A percentile compares a stretch with the other conserved stretches of the same genome.
phyloP scores from a whole-genome alignment of 2,329 filamentous ascomycete species.

The Didymella keratinophila region DNA sequence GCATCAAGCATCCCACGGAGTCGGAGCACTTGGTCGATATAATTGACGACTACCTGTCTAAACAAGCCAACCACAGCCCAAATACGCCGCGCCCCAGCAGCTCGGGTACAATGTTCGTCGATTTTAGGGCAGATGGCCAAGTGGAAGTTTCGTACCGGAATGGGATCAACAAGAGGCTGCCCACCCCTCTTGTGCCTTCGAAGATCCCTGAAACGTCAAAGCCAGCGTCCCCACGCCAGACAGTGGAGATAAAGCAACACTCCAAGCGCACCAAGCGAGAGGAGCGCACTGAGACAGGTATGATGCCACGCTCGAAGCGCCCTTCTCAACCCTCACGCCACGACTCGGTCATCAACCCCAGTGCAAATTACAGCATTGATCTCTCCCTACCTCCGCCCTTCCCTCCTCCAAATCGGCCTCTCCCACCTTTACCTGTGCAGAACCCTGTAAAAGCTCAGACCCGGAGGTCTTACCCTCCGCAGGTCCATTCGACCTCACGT shows the following conservation, averaged over 20 bases:
- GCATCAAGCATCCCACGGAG: background rate
- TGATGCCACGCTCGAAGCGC: background rate
- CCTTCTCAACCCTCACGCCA: constrained; percentile 1
- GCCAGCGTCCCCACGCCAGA: background rate
- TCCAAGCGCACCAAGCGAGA: background rate
- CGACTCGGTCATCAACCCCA: constrained; percentile 5
- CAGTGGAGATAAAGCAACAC: background rate
- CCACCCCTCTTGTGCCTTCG: constrained; percentile 8
- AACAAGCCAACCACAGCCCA: background rate
- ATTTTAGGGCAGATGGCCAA: constrained; percentile 24
- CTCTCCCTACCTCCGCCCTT: background rate
- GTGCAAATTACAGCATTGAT: background rate
- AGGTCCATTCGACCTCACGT: constrained; percentile 3
- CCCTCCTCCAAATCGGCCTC: background rate
- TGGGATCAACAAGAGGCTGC: constrained; percentile 17
- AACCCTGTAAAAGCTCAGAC: background rate
- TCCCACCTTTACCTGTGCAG: background rate
- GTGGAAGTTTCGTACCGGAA: constrained; percentile 16
- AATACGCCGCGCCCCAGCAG: background rate
- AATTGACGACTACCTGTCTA: constrained; percentile 31
- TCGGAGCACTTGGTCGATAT: constrained; percentile 19
- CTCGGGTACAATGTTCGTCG: constrained; percentile 34
- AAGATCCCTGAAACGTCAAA: background rate
- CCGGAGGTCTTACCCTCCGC: constrained; percentile 4
- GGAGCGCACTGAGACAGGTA: background rate